phyloP scores from a whole-genome alignment of 2,329 filamentous ascomycete genomes.

The Podosphaera aphanis region DNA sequence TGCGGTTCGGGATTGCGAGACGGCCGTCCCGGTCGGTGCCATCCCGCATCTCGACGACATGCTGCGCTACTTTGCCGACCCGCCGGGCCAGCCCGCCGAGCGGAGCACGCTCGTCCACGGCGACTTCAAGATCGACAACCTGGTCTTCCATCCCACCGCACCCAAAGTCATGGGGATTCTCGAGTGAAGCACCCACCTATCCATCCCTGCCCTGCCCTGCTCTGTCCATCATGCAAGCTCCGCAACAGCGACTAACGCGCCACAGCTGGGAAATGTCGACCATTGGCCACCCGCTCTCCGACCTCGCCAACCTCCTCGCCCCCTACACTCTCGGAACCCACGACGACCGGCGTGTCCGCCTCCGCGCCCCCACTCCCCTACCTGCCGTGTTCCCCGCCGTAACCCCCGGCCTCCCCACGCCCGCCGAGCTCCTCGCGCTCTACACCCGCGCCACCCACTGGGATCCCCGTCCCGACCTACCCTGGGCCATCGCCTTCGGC shows the following conservation, averaged over 20 bases:
- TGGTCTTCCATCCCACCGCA: conserved; percentile 75
- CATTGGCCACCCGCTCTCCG: conserved; percentile 82
- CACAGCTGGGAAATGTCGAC: conserved; percentile 87
- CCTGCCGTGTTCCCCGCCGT: conserved; percentile 20
- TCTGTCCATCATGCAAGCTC: too few species aligned
- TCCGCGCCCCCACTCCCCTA: conserved; percentile 16
- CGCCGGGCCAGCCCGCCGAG: conserved; percentile 49
- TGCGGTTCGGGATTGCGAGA: conserved; percentile 51
- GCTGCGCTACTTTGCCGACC: conserved; percentile 52
- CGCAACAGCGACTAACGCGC: neutral
- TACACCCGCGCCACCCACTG: conserved; percentile 48
- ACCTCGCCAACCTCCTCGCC: conserved; percentile 56
- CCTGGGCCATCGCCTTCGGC: conserved; percentile 38
- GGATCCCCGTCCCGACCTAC: conserved; percentile 38
- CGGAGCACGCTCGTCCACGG: conserved; percentile 66
- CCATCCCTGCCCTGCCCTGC: too few species aligned
- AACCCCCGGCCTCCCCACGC: conserved; percentile 27
- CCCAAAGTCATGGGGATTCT: conserved; percentile 76
- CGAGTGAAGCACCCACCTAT: conserved; percentile 35
- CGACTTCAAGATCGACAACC: conserved; percentile 87
- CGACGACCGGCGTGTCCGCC: too few species aligned
- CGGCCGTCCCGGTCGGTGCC: conserved; percentile 49
- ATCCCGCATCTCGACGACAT: conserved; percentile 69
- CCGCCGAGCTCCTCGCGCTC: conserved; percentile 36
- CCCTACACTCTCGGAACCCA: conserved; percentile 19